phyloP scores from a whole-genome alignment of 208 protist genomes.

The Leptomonas pyrrhocoris region DNA sequence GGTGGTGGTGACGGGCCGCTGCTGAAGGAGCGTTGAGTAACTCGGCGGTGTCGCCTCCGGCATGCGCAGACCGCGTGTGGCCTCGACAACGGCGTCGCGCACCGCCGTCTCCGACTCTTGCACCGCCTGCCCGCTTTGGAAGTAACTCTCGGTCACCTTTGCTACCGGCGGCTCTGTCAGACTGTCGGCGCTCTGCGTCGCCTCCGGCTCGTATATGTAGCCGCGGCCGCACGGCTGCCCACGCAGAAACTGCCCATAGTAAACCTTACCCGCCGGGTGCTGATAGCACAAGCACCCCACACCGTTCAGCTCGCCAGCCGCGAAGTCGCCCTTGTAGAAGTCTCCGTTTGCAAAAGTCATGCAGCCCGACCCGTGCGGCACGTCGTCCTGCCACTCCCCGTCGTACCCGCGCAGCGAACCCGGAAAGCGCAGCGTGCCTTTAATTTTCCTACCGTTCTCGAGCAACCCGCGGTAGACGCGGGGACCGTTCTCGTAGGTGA shows the following conservation, averaged over 20 bases:
- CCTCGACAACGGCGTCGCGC: conserved; percentile 26
- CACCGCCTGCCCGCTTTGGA: conserved; percentile 39
- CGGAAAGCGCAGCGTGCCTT: conserved; percentile 44
- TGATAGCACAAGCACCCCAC: conserved; percentile 46
- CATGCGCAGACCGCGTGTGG: conserved; percentile 20
- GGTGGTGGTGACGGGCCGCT: not conserved
- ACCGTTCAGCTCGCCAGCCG: conserved; percentile 52
- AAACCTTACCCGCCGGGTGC: conserved; percentile 38
- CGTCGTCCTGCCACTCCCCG: conserved; percentile 55
- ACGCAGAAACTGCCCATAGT: conserved; percentile 61
- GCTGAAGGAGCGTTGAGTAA: conserved; percentile 6
- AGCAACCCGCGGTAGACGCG: conserved; percentile 44
- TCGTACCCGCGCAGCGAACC: conserved; percentile 46
- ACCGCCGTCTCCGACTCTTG: conserved; percentile 20
- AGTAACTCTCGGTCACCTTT: conserved; percentile 37
- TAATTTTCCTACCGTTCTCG: conserved; percentile 42
- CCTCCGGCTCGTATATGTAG: conserved; percentile 27
- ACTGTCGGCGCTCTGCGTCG: not conserved
- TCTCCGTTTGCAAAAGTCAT: conserved; percentile 71
- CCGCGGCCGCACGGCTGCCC: conserved; percentile 66
- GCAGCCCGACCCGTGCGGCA: conserved; percentile 45
- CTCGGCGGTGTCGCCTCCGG: conserved; percentile 7
- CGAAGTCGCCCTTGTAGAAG: conserved; percentile 57
- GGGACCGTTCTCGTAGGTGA: conserved; percentile 32
- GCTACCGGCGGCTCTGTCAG: conserved; percentile 8